Evolutionary conservation across 805 yeast genomes (phyloP).

Genomic region (Ogataea siamensis): DNA sequence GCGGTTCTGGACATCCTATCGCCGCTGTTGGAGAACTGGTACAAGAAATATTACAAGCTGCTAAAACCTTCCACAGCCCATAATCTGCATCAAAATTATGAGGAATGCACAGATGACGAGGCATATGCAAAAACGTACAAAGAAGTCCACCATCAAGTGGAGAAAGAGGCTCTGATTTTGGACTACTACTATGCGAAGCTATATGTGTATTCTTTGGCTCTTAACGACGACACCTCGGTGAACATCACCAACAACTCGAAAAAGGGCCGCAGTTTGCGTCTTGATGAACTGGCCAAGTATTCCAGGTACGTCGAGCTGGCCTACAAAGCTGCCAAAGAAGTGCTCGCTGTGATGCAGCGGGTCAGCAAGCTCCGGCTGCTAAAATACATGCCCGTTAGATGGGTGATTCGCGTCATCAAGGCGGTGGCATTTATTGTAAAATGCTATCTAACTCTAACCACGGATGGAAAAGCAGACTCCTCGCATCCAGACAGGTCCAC

Average conservation of each 20-base stretch:
- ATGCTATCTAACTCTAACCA: conserved; percentile 66
- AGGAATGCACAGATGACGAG: conserved; percentile 23
- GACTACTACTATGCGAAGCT: conserved; percentile 84
- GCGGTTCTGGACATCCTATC: conserved; percentile 69
- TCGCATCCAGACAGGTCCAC: conserved; percentile 11
- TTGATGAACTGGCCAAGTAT: conserved; percentile 69
- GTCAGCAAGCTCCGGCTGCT: conserved; percentile 64
- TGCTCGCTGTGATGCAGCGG: conserved; percentile 66
- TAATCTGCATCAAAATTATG: conserved; percentile 22
- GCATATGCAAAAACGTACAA: conserved; percentile 36
- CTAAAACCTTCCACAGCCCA: conserved; percentile 49
- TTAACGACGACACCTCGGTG: conserved; percentile 45
- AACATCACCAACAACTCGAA: conserved; percentile 33
- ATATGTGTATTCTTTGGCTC: conserved; percentile 80
- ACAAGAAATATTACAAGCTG: conserved; percentile 54
- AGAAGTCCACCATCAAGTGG: conserved; percentile 46
- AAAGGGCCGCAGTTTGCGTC: conserved; percentile 40
- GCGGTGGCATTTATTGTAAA: conserved; percentile 90
- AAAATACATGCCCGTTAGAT: conserved; percentile 84
- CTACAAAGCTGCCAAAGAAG: conserved; percentile 78
- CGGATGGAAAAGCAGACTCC: conserved; percentile 12
- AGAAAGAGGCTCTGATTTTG: conserved; percentile 68
- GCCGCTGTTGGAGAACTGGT: conserved; percentile 80
- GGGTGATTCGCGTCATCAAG: conserved; percentile 83
- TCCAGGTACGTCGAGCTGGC: conserved; percentile 81